Base-by-base conservation (phyloP, 441 rosid genomes). In the Aleurites moluccanus region DNA sequence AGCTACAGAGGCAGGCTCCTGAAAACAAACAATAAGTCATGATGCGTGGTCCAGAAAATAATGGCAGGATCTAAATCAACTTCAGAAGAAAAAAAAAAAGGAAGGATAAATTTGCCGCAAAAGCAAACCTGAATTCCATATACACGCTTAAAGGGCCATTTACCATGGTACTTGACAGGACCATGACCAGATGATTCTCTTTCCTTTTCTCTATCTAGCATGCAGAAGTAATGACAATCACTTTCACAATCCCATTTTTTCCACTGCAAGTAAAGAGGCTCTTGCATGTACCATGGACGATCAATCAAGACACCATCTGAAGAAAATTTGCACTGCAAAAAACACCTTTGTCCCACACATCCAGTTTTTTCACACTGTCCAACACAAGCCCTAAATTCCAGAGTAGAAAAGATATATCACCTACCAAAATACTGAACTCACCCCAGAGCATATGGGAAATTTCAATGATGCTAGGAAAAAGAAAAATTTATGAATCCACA, bases 71-170 rank as follows among this genome's bases (percentile, higher is more conserved):
- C 10, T 35, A 21, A 40, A 30, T 47, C 6, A 50, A 49, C 38
- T 49, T 35, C 23, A 9, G 21, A 14, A 73, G 44, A 73, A 73
- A 64, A 16, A 30, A 25, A 25, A 30, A 10, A 25, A 56, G 16
- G 33, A 50, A 69, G 44, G 65, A 59, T 9, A 69, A 70, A 33
- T 66, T 40, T 45, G 53, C 72, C 53, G 53, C 7, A 72, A 74
- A 64, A 56, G 59, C 80, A 57, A 73, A 93, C 98, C 97, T 91
- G 99, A 72, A 93, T 89, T 60, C 98, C 96, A 66, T 85, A 88
- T 21, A 87, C 90, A 79, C 92, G 92, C 77, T 82, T 82, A 83
- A 95, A 93, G 61, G 99, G 97, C 99, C 99, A 94, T 88, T 91
- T 94, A 60, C 99, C 98, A 75, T 92, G 96, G 86, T 92, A 92